Evolutionary conservation across 1,284 basidiomycete species (phyloP).

Genomic region (Singerocomus inundabilis): DNA sequence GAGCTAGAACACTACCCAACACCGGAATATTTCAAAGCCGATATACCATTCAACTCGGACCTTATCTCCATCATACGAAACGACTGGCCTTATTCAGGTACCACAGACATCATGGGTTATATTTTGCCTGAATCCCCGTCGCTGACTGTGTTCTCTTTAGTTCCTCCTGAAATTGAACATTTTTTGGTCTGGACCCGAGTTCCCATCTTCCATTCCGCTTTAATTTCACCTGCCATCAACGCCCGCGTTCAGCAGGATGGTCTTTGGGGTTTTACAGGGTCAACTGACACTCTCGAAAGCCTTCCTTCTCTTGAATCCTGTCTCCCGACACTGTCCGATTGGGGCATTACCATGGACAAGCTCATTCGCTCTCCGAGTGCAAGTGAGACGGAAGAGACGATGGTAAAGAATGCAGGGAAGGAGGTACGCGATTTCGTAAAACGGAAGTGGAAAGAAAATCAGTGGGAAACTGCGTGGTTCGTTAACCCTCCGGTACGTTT

Average conservation of each 20-base stretch:
- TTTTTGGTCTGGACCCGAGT: slow-evolving; percentile 72
- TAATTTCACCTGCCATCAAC: slow-evolving; percentile 46
- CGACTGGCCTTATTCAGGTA: slow-evolving; percentile 83
- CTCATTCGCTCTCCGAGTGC: slow-evolving; percentile 44
- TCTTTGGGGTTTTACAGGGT: slow-evolving; percentile 78
- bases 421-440: slow-evolving; percentile 64
- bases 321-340: slow-evolving; percentile 62
- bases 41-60: slow-evolving; percentile 47
- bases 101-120: not conserved
- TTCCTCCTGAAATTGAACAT: slow-evolving; percentile 73
- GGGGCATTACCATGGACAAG: slow-evolving; percentile 62
- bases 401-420: slow-evolving; percentile 49
- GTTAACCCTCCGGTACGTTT: slow-evolving; percentile 74
- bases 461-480: slow-evolving; percentile 86
- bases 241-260: slow-evolving; percentile 60
- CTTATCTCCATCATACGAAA: slow-evolving; percentile 73
- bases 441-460: slow-evolving; percentile 59
- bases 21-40: slow-evolving; percentile 61
- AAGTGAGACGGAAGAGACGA: slow-evolving; percentile 50
- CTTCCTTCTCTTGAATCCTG: slow-evolving; percentile 62
- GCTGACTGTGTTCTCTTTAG: slow-evolving; percentile 35
- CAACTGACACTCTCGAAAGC: slow-evolving; percentile 59
- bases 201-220: slow-evolving; percentile 59
- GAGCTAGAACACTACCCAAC: slow-evolving; percentile 21
- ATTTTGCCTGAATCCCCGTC: not conserved